Base-by-base conservation (phyloP, 441 rosid genomes). In the Raphanus hybrid region DNA sequence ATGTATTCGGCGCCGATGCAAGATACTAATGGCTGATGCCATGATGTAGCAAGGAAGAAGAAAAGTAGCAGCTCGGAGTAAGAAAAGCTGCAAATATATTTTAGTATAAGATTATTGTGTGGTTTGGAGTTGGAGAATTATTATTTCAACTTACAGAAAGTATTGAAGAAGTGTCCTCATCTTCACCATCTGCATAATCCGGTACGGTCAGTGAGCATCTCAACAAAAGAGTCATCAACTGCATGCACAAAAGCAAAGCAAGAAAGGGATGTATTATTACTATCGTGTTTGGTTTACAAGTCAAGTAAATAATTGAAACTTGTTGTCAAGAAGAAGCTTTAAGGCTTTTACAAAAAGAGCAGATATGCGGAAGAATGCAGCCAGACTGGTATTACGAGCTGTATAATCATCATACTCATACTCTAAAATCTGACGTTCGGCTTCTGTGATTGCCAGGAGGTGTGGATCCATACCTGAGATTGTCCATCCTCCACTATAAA, bases 21-120 rank as follows among this genome's bases (percentile, higher is more conserved):
- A 74, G 72, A 91, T 88, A 75, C 94, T 89, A 67, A 94, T 88
- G 66, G 97, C 96, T 96, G 98, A 92, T 60, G 98, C 98, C 98
- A 94, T 90, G 75, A 94, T 90, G 80, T 94, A 94, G 83, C 97
- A 92, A 11, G 98, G 95, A 75, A 92, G 86, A 79, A 94, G 97
- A 84, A 94, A 94, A 58, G 92, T 92, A 34, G 94, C 97, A 27
- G 94, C 97, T 29, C 97, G 87, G 70, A 94, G 89, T 80, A 89
- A 80, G 82, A 87, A 89, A 66, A 89, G 90, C 93, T 89, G 85
- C 64, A 73, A 32, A 20, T 15, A 20, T 10, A 55, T 43, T n/a
- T n/a, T n/a, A n/a, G n/a, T n/a, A n/a, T n/a, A n/a, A n/a, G n/a
- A n/a, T n/a, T n/a, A n/a, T n/a, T n/a, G n/a, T n/a, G n/a, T n/a